Conservation (phyloP, 768 basidiomycete genomes). For the Goffeauzyma gilvescens region DNA sequence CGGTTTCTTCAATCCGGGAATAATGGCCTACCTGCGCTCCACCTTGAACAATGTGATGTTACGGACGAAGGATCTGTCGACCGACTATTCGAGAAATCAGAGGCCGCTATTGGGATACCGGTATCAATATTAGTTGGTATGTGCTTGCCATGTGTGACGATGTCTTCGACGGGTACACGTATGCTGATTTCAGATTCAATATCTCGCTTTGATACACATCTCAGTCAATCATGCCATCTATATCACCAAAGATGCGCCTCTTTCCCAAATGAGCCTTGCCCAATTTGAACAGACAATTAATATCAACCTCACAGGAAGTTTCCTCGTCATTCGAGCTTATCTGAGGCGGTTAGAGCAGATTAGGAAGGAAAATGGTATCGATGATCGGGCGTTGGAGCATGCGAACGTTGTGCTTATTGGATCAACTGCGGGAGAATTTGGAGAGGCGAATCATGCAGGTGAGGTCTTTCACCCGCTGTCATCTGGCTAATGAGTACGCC, state of each 20-base stretch:
- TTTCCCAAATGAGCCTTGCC: slow-evolving; percentile 43
- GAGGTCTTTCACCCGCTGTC: too few relatives aligned
- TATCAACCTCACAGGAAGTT: slow-evolving; percentile 46
- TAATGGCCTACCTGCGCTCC: slow-evolving; percentile 31
- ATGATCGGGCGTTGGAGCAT: slow-evolving; percentile 31
- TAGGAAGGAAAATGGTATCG: slow-evolving; percentile 32
- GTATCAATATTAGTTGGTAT: slow-evolving; percentile 29
- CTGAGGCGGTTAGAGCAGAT: slow-evolving; percentile 37
- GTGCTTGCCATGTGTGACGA: too few relatives aligned
- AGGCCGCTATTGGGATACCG: slow-evolving; percentile 6
- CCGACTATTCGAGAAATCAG: slow-evolving; percentile 35
- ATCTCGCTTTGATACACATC: slow-evolving; percentile 36
- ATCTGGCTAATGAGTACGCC: too few relatives aligned
- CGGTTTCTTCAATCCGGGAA: neutral
- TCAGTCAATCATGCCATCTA: slow-evolving; percentile 43
- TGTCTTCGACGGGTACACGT: too few relatives aligned
- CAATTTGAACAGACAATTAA: slow-evolving; percentile 48
- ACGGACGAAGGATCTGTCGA: slow-evolving; percentile 40
- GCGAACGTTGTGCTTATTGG: slow-evolving; percentile 50
- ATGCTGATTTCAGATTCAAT: slow-evolving; percentile 28
- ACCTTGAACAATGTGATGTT: slow-evolving; percentile 44
- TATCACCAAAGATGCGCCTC: slow-evolving; percentile 33
- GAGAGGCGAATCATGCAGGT: slow-evolving; percentile 44
- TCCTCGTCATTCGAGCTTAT: slow-evolving; percentile 49
- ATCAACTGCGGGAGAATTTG: slow-evolving; percentile 44